These are phyloP conservation scores for Exsudoporus frostii DNA, from an alignment of 768 basidiomycete genomes.

Conservation along the genomic window DNA sequence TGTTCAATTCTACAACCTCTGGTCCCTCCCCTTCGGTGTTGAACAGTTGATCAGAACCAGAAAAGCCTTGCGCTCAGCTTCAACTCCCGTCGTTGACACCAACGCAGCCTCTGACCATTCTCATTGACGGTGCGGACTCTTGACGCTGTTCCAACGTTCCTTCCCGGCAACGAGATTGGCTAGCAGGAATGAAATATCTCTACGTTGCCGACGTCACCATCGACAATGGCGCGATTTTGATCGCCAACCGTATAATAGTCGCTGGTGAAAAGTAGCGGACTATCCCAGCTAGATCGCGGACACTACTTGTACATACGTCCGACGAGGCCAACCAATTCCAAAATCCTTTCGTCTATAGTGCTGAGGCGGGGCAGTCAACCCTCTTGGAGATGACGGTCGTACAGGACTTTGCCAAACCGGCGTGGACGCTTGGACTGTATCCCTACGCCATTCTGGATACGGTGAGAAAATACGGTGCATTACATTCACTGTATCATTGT, in stretches of 20 bases:
- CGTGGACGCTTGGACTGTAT: slow-evolving; percentile 18
- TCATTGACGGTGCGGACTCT: slow-evolving; percentile 60
- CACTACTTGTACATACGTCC: slow-evolving; percentile 54
- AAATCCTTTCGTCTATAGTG: slow-evolving; percentile 39
- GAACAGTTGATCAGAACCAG: neutral
- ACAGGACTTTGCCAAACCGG: slow-evolving; percentile 25
- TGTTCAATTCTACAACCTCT: neutral
- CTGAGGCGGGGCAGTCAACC: slow-evolving; percentile 28
- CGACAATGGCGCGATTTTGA: slow-evolving; percentile 11
- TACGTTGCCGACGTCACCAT: slow-evolving; percentile 42
- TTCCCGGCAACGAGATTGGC: slow-evolving; percentile 49
- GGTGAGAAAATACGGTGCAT: slow-evolving; percentile 22
- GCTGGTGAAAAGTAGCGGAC: slow-evolving; percentile 43
- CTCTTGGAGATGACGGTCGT: slow-evolving; percentile 16
- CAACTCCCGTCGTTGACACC: neutral
- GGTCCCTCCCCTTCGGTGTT: neutral
- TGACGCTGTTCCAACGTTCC: slow-evolving; percentile 55
- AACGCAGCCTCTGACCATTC: slow-evolving; percentile 26
- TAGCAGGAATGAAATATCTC: slow-evolving; percentile 65
- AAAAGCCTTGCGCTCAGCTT: neutral
- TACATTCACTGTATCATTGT: slow-evolving; percentile 31
- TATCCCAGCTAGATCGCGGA: slow-evolving; percentile 39
- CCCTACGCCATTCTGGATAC: slow-evolving; percentile 25
- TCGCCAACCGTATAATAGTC: slow-evolving; percentile 39
- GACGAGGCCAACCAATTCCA: slow-evolving; percentile 57